Evolutionary conservation across 306 rosid genomes (phyloP).

Genomic region (Gillenia trifoliata): DNA sequence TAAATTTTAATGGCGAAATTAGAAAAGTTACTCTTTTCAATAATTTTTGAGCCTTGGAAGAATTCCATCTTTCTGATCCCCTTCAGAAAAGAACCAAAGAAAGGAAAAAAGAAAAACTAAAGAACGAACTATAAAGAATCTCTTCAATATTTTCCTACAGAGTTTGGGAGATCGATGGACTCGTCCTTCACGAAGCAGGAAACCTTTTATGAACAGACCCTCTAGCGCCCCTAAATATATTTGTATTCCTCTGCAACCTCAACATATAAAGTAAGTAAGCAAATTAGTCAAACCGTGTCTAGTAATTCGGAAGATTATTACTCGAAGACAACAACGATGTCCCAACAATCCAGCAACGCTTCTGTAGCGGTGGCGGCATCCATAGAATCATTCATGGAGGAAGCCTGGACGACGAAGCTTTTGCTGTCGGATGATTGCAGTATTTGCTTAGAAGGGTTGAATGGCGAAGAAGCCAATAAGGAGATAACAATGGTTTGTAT

Average conservation of each 20-base stretch:
- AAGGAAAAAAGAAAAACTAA: no score
- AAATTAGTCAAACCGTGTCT: not conserved
- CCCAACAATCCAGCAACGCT: not conserved
- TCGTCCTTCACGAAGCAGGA: not conserved
- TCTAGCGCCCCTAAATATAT: not conserved
- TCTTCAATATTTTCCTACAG: no score
- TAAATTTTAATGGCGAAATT: no score
- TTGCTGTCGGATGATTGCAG: not conserved
- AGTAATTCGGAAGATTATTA: not conserved
- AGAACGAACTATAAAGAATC: no score
- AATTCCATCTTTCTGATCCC: no score
- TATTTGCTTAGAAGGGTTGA: not conserved
- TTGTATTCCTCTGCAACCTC: not conserved
- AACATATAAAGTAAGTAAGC: not conserved
- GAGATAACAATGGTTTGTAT: no score
- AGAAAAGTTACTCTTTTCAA: no score
- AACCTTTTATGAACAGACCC: not conserved
- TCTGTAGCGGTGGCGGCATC: not conserved
- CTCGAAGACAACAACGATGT: not conserved
- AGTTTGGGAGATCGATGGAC: no score
- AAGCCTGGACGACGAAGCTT: constrained; percentile 14
- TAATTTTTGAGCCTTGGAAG: no score
- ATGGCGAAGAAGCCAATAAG: not conserved
- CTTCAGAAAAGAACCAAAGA: no score
- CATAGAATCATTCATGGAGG: not conserved